Percentiles rank a stretch among this genome's conserved stretches.
These are phyloP conservation scores for Citrus hindsii DNA, from an alignment of 345 rosid genomes.

Conservation along the genomic window DNA sequence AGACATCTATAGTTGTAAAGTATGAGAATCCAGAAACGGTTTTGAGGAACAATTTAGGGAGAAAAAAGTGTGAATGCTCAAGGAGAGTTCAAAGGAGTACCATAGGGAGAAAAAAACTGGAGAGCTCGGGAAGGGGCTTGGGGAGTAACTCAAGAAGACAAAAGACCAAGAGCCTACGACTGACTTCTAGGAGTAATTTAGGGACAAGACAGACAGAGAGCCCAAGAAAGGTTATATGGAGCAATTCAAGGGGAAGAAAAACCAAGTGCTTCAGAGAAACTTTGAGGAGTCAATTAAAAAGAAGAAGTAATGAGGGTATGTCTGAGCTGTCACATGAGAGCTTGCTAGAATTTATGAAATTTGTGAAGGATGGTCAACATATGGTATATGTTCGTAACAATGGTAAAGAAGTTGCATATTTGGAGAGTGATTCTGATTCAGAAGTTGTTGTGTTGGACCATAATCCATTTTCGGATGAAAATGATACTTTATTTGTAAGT, in stretches of 20 bases:
- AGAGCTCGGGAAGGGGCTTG: not conserved
- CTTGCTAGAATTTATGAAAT: conserved; percentile 15
- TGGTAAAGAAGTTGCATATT: conserved; percentile 29
- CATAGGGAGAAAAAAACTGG: not conserved
- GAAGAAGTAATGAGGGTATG: not conserved
- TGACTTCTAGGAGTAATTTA: conserved; percentile 9
- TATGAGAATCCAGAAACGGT: conserved; percentile 3
- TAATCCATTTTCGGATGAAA: conserved; percentile 30
- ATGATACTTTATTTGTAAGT: conserved; percentile 35
- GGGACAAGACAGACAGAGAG: not conserved
- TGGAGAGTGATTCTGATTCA: conserved; percentile 40
- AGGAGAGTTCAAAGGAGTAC: not conserved
- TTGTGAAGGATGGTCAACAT: conserved; percentile 13
- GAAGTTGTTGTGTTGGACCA: conserved; percentile 40
- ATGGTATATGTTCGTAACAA: conserved; percentile 13
- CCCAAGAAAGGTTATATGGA: not conserved
- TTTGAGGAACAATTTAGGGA: conserved; percentile 17
- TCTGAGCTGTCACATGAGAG: conserved; percentile 21
- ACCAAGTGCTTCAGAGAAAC: not conserved
- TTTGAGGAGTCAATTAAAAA: not conserved
- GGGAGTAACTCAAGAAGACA: not conserved
- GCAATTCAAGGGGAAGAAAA: not conserved
- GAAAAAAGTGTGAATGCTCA: conserved; percentile 12
- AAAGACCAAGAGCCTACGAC: not conserved
- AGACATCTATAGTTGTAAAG: conserved; percentile 14